These are phyloP conservation scores for Globisporangium polare DNA, from an alignment of 352 stramenopile genomes.

Conservation along the genomic window DNA sequence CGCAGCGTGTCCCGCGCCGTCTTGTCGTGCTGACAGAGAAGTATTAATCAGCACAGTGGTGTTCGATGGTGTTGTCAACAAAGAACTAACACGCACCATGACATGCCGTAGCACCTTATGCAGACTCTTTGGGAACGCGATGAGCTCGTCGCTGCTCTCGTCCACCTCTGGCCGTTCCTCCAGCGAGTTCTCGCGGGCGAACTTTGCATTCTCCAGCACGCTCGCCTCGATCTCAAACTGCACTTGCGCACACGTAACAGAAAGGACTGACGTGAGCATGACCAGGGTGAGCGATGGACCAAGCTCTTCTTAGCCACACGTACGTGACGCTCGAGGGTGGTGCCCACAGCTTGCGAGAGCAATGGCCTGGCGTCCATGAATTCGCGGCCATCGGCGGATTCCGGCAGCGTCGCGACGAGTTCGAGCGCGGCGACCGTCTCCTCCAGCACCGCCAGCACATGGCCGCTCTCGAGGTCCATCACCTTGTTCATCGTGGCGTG, in stretches of 20 bases:
- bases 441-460: slow-evolving; percentile 36
- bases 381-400: slow-evolving; percentile 4
- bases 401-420: slow-evolving; percentile 26
- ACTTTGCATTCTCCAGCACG: slow-evolving; percentile 4
- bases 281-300: not conserved
- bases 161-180: slow-evolving; percentile 16
- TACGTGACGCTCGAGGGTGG: slow-evolving; percentile 24
- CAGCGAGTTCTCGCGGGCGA: not conserved
- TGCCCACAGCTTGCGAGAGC: not conserved
- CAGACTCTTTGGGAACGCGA: slow-evolving; percentile 31
- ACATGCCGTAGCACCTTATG: slow-evolving; percentile 22
- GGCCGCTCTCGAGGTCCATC: slow-evolving; percentile 30
- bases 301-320: not conserved
- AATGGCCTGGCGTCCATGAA: not conserved
- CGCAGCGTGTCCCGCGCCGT: slow-evolving; percentile 34
- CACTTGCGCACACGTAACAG: not conserved
- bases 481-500: slow-evolving; percentile 19
- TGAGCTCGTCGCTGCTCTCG: slow-evolving; percentile 13
- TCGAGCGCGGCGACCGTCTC: slow-evolving; percentile 27
- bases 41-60: not conserved
- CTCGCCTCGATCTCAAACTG: slow-evolving; percentile 14
- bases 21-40: slow-evolving; percentile 34
- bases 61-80: not conserved
- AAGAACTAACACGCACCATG: slow-evolving; percentile 15
- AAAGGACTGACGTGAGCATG: not conserved